phyloP scores from a whole-genome alignment of 352 stramenopile genomes.

The Pythium sukuiense region DNA sequence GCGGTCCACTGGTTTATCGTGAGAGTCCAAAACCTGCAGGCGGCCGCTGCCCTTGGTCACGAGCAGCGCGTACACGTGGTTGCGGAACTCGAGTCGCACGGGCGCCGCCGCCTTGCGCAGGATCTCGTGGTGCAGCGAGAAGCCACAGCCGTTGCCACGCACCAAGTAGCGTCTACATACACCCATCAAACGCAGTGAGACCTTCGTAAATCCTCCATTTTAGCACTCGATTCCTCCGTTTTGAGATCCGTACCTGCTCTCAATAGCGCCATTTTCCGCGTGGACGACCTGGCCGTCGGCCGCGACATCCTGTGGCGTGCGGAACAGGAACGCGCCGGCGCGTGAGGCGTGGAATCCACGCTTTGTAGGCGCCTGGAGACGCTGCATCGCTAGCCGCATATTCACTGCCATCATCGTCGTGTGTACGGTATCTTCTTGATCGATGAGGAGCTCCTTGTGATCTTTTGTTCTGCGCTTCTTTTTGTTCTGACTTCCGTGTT shows the following conservation, averaged over 20 bases:
- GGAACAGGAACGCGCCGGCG: slow-evolving; percentile 47
- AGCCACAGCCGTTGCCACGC: slow-evolving; percentile 67
- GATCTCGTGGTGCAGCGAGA: slow-evolving; percentile 78
- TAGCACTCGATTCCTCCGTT: too few relatives aligned
- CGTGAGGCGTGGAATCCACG: slow-evolving; percentile 41
- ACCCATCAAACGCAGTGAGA: background rate
- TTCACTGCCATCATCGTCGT: background rate
- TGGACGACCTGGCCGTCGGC: slow-evolving; percentile 40
- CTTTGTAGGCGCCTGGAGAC: background rate
- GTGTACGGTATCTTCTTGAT: background rate
- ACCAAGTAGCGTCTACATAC: slow-evolving; percentile 58
- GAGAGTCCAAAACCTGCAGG: slow-evolving; percentile 53
- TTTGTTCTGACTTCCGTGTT: background rate
- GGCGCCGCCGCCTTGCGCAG: slow-evolving; percentile 45
- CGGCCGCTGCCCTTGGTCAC: slow-evolving; percentile 58
- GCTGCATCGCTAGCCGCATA: background rate
- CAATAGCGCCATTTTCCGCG: slow-evolving; percentile 43
- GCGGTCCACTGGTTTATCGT: slow-evolving; percentile 33
- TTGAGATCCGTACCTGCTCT: slow-evolving; percentile 51
- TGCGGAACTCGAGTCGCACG: slow-evolving; percentile 67
- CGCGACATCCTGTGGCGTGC: slow-evolving; percentile 49
- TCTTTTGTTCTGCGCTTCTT: slow-evolving; percentile 1
- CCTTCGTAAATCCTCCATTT: background rate
- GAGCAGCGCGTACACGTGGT: slow-evolving; percentile 75
- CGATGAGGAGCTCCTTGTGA: background rate